A percentile compares a stretch with the other conserved stretches of the same genome.
These are phyloP conservation scores for Ceratocystiopsis brevicomis DNA, from an alignment of 2,329 filamentous ascomycete genomes.

Conservation along the genomic window DNA sequence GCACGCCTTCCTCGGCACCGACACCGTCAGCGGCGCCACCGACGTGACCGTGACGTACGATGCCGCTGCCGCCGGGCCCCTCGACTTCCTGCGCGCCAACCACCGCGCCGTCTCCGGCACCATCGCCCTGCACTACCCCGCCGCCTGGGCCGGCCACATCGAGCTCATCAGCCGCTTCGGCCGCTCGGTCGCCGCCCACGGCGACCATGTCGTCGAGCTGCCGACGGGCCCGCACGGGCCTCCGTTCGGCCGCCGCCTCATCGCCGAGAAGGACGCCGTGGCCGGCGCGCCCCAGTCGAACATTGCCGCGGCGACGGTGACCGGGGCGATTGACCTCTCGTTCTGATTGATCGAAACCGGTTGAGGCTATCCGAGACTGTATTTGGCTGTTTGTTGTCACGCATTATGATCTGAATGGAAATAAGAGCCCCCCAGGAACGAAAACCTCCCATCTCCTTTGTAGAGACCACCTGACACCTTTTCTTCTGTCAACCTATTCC, in stretches of 20 bases:
- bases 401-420: not conserved
- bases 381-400: not conserved
- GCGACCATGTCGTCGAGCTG: conserved; percentile 24
- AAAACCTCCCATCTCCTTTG: too few species aligned
- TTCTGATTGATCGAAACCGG: not conserved
- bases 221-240: conserved; percentile 10
- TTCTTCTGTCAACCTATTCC: too few species aligned
- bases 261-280: conserved; percentile 5
- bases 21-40: conserved; percentile 25
- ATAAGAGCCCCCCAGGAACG: too few species aligned
- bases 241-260: not conserved
- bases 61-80: conserved; percentile 16
- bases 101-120: conserved; percentile 27
- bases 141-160: conserved; percentile 29
- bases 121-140: conserved; percentile 26
- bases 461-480: too few species aligned
- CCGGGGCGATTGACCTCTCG: conserved; percentile 1
- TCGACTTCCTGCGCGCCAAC: conserved; percentile 20
- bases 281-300: not conserved
- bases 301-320: conserved; percentile 2
- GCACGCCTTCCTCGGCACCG: conserved; percentile 17
- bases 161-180: conserved; percentile 18
- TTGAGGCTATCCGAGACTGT: too few species aligned
- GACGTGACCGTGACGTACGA: conserved; percentile 10
- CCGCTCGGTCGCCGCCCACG: conserved; percentile 21